Conservation (phyloP, 495 filamentous ascomycete genomes). For the Penicillium samsonianum region DNA sequence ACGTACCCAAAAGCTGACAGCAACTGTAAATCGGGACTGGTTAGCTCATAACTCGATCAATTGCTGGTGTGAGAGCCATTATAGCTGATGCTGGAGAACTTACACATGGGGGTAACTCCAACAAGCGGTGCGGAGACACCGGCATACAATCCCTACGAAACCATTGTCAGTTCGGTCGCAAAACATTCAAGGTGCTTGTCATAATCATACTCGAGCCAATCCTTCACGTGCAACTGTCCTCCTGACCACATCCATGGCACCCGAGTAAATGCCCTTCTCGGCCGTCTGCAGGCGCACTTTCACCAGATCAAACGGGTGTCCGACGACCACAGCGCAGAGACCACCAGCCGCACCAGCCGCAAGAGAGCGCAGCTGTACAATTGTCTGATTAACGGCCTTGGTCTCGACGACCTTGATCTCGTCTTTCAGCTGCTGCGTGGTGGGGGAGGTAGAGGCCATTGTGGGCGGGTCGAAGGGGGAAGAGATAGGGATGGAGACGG, state of each 20-base stretch:
- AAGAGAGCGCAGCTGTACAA: constrained; percentile 69
- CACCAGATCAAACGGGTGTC: constrained; percentile 96
- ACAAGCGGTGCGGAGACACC: constrained; percentile 93
- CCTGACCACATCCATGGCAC: constrained; percentile 87
- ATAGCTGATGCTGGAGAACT: constrained; percentile 36
- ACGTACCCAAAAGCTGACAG: constrained; percentile 87
- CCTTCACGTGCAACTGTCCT: constrained; percentile 89
- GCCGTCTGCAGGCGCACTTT: constrained; percentile 97
- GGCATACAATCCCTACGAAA: constrained; percentile 79
- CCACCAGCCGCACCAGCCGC: constrained; percentile 91
- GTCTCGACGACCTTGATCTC: constrained; percentile 35
- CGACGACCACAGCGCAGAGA: constrained; percentile 87
- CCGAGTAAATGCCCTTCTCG: constrained; percentile 86
- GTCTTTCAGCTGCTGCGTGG: constrained; percentile 38
- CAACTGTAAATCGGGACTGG: constrained; percentile 56
- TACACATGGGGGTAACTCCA: constrained; percentile 98
- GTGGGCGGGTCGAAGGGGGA: constrained; percentile 15
- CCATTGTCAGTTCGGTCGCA: constrained; percentile 4
- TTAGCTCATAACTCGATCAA: constrained; percentile 13
- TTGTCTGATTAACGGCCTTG: constrained; percentile 47
- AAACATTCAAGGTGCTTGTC: not conserved
- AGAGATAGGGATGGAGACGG: constrained; percentile 7
- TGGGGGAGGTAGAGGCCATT: constrained; percentile 37
- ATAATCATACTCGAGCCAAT: constrained; percentile 55
- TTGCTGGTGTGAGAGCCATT: constrained; percentile 4